Evolutionary conservation across 768 basidiomycete genomes (phyloP).

Genomic region (Lactarius indigo): DNA sequence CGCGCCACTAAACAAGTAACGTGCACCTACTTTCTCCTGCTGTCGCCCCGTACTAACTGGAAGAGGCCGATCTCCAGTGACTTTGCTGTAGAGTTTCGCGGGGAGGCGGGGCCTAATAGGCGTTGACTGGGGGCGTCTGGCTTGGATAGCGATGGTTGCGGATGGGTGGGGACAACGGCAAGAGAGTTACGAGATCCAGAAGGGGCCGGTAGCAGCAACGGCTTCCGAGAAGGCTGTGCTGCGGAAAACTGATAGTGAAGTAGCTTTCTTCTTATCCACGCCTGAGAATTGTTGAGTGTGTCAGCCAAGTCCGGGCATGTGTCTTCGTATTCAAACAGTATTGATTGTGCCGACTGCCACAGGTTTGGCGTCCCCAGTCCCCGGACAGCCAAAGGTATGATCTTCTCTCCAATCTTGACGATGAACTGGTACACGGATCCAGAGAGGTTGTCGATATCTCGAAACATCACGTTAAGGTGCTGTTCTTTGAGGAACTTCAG

Average conservation of each 20-base stretch:
- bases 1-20: not conserved
- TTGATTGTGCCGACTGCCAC: not conserved
- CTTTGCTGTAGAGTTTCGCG: not conserved
- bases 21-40: not conserved
- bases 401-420: conserved; percentile 1
- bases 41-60: not conserved
- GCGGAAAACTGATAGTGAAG: not conserved
- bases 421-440: not conserved
- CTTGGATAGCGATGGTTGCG: not conserved
- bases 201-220: not conserved
- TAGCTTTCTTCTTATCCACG: not conserved
- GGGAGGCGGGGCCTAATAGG: not conserved
- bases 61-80: not conserved
- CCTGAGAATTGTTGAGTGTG: not conserved
- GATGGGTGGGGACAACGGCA: not conserved
- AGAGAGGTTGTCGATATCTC: not conserved
- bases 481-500: not conserved
- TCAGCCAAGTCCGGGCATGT: not conserved
- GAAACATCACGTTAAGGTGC: not conserved
- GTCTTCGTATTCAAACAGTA: conserved; percentile 1
- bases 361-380: not conserved
- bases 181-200: not conserved
- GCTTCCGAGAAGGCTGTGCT: not conserved
- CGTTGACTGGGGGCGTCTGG: not conserved
- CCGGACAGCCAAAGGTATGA: not conserved